Conservation (phyloP, 2,329 filamentous ascomycete species). For the Aspergillus felis region DNA sequence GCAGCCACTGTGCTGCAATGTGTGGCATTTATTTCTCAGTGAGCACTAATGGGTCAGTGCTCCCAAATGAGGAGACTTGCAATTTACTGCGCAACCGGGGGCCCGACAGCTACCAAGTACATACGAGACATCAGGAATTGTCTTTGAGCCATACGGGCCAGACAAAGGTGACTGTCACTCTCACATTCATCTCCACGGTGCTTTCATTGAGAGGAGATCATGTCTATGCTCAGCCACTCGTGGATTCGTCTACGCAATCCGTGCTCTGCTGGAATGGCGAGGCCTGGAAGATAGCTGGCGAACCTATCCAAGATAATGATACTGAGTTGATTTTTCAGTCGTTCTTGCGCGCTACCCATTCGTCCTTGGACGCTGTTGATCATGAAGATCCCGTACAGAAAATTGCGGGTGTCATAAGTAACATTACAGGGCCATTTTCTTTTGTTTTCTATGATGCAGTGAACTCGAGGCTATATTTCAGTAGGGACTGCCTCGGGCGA, state of each 20-base stretch:
- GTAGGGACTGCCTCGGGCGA: conserved; percentile 80
- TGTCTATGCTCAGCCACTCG: conserved; percentile 69
- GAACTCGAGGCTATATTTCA: conserved; percentile 67
- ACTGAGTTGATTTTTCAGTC: conserved; percentile 63
- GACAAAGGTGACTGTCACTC: conserved; percentile 31
- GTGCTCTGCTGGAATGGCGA: conserved; percentile 97
- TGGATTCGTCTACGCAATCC: conserved; percentile 54
- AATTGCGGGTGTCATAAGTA: conserved; percentile 49
- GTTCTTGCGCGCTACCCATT: conserved; percentile 47
- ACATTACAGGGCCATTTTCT: conserved; percentile 78
- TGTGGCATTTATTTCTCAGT: conserved; percentile 54
- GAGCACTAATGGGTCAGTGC: conserved; percentile 26
- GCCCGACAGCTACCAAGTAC: conserved; percentile 40
- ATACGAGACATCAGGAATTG: conserved; percentile 24
- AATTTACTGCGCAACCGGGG: conserved; percentile 39
- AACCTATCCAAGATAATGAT: conserved; percentile 68
- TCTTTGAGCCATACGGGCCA: conserved; percentile 6
- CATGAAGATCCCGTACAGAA: conserved; percentile 21
- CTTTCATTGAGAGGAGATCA: conserved; percentile 78
- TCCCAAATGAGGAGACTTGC: conserved; percentile 31
- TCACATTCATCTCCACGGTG: conserved; percentile 77
- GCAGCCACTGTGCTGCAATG: conserved; percentile 27
- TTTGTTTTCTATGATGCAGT: conserved; percentile 75
- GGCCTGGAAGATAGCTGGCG: conserved; percentile 70
- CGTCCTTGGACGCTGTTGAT: conserved; percentile 2